Evolutionary conservation across 345 rosid species (phyloP).

Genomic region (Geranium rotundifolium): DNA sequence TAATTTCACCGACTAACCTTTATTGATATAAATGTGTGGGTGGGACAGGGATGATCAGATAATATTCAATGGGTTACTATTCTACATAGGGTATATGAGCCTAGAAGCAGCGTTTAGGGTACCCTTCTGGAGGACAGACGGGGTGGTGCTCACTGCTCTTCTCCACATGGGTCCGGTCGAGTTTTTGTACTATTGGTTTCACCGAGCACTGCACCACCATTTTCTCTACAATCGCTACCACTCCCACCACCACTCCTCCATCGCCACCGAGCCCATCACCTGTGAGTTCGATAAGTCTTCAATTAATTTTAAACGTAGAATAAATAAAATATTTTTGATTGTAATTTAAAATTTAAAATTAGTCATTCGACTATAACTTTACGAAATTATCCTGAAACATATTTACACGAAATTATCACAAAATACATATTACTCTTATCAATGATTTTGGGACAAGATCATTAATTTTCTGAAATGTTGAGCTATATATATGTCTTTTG

Average conservation of each 20-base stretch:
- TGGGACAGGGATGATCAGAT: slow-evolving; percentile 69
- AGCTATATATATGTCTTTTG: too few relatives aligned
- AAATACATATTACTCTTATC: too few relatives aligned
- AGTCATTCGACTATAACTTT: too few relatives aligned
- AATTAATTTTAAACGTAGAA: too few relatives aligned
- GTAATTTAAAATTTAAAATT: too few relatives aligned
- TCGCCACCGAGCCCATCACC: slow-evolving; percentile 76
- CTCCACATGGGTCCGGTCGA: slow-evolving; percentile 77
- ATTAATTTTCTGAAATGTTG: too few relatives aligned
- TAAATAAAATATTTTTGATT: too few relatives aligned
- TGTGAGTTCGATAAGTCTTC: slow-evolving; percentile 19
- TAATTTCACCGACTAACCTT: too few relatives aligned
- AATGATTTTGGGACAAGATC: too few relatives aligned
- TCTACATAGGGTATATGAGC: slow-evolving; percentile 14
- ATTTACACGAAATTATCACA: too few relatives aligned
- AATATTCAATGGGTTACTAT: slow-evolving; percentile 37
- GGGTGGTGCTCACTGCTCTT: slow-evolving; percentile 27
- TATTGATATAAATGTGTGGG: background rate
- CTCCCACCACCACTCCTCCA: slow-evolving; percentile 88
- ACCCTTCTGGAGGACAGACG: slow-evolving; percentile 56
- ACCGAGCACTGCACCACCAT: slow-evolving; percentile 69
- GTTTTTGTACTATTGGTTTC: slow-evolving; percentile 76
- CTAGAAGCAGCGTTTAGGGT: slow-evolving; percentile 23
- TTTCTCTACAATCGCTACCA: slow-evolving; percentile 78
- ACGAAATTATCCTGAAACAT: too few relatives aligned